Evolutionary conservation across 148 eudicot genomes (phyloP).

Genomic region (Nyssa sinensis): DNA sequence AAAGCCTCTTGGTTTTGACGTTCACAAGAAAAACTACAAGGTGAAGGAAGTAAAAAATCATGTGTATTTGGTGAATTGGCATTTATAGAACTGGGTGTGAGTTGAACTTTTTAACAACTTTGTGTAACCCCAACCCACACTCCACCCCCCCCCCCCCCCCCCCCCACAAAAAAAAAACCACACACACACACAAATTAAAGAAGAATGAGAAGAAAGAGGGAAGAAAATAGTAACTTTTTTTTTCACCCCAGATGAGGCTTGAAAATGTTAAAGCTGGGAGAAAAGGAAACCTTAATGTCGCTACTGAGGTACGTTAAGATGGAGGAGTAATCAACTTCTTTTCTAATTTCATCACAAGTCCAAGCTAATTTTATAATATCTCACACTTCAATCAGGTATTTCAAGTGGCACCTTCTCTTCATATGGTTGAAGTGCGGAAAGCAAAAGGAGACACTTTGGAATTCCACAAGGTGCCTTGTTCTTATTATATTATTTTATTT

Average conservation of each 20-base stretch:
- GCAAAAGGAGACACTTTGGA: constrained; percentile 98
- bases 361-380: not conserved
- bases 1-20: constrained; percentile 93
- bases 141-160: too few species aligned
- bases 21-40: constrained; percentile 90
- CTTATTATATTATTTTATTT: not conserved
- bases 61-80: not conserved
- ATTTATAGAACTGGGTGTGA: not conserved
- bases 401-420: constrained; percentile 97
- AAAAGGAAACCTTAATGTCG: constrained; percentile 92
- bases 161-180: too few species aligned
- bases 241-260: constrained; percentile 75
- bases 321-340: not conserved
- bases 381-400: constrained; percentile 52
- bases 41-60: constrained; percentile 28
- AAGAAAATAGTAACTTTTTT: not conserved
- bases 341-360: not conserved
- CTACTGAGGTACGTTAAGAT: constrained; percentile 68
- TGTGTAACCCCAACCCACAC: not conserved
- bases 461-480: constrained; percentile 74
- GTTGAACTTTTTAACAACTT: not conserved
- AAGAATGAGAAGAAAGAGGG: too few species aligned
- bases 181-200: not conserved
- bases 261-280: constrained; percentile 91
- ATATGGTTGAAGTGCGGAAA: constrained; percentile 92